These are phyloP conservation scores for Diaporthe vexans DNA, from an alignment of 2,329 filamentous ascomycete species.

Conservation along the genomic window DNA sequence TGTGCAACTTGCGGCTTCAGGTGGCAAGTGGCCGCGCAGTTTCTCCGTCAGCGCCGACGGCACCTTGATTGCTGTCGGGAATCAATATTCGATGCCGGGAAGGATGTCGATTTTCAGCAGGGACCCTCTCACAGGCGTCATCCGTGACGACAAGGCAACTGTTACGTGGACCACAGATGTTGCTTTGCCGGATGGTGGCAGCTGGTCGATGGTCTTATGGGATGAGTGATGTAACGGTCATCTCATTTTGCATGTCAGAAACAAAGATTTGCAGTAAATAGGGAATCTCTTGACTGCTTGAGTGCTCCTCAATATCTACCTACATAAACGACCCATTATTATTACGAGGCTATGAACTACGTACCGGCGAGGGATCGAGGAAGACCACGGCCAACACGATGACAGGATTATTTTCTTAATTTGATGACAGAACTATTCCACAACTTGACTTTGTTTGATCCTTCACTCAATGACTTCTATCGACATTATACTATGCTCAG, in stretches of 20 bases:
- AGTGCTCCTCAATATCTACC: too few species aligned
- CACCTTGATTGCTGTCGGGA: not conserved
- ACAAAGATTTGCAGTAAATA: too few species aligned
- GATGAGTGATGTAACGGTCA: not conserved
- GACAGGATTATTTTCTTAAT: too few species aligned
- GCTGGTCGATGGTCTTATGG: slow-evolving; percentile 5
- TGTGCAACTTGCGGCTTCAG: not conserved
- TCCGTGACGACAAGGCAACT: not conserved
- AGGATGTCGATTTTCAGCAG: not conserved
- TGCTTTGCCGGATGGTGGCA: slow-evolving; percentile 15
- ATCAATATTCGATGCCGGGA: slow-evolving; percentile 2
- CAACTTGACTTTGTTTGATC: too few species aligned
- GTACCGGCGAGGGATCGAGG: too few species aligned
- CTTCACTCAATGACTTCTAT: too few species aligned
- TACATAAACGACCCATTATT: too few species aligned
- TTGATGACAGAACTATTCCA: too few species aligned
- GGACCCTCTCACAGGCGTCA: not conserved
- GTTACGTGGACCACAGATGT: not conserved
- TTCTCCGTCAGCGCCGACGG: not conserved
- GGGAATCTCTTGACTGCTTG: too few species aligned
- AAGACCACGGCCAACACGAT: too few species aligned
- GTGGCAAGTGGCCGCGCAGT: slow-evolving; percentile 8
- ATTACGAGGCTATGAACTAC: too few species aligned
- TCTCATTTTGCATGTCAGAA: not conserved
- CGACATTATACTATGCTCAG: too few species aligned